Conservation (phyloP, 1,139 yeast genomes). For the Protomyces inouyei region DNA sequence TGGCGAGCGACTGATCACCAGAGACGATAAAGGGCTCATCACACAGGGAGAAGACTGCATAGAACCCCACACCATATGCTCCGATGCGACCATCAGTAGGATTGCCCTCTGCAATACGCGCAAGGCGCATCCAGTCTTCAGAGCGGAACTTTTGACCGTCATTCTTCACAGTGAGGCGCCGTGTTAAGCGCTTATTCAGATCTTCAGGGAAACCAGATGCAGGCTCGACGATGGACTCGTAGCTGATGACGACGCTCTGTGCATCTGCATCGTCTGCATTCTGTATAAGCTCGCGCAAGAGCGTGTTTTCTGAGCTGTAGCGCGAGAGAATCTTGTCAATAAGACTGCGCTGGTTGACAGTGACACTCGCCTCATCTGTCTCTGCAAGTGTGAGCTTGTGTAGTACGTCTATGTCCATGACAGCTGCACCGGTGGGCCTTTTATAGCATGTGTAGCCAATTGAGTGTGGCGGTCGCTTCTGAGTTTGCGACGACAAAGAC, state of each 20-base stretch:
- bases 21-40: constrained; percentile 52
- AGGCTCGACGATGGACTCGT: constrained; percentile 12
- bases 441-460: too few species aligned
- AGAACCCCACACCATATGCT: constrained; percentile 99
- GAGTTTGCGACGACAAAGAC: background rate
- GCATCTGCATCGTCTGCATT: constrained; percentile 46
- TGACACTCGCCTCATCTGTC: constrained; percentile 21
- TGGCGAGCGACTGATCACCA: constrained; percentile 39
- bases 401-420: constrained; percentile 20
- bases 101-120: constrained; percentile 46
- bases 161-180: constrained; percentile 33
- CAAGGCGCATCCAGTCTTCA: constrained; percentile 44
- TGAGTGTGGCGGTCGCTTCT: too few species aligned
- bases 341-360: constrained; percentile 26
- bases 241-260: constrained; percentile 38
- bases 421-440: background rate
- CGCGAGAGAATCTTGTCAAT: constrained; percentile 27
- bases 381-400: constrained; percentile 17
- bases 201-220: background rate
- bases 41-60: constrained; percentile 94
- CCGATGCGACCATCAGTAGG: constrained; percentile 98
- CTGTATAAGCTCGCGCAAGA: constrained; percentile 28
- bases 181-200: background rate
- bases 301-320: constrained; percentile 28
- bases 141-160: constrained; percentile 41